These are phyloP conservation scores for Xylaria sp. DNA, from an alignment of 2,329 filamentous ascomycete species.

Conservation along the genomic window DNA sequence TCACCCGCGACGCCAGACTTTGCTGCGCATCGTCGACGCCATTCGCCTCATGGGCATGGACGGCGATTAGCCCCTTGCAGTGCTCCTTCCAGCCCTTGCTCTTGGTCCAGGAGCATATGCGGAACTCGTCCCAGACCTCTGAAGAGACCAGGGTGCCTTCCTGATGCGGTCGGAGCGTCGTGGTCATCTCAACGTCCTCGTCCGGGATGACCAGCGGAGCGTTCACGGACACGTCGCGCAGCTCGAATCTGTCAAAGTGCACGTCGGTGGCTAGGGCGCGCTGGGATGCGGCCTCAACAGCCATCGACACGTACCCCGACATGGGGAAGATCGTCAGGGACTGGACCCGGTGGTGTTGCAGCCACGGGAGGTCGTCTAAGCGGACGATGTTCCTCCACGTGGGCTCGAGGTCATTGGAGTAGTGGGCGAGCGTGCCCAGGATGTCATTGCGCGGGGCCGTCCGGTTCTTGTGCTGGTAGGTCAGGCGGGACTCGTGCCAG, in stretches of 20 bases:
- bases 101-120: constrained; percentile 56
- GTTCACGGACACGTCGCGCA: constrained; percentile 50
- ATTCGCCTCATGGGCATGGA: constrained; percentile 42
- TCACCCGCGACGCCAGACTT: constrained; percentile 32
- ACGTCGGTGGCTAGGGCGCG: constrained; percentile 32
- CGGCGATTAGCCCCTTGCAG: constrained; percentile 55
- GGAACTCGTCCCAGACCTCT: constrained; percentile 58
- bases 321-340: constrained; percentile 59
- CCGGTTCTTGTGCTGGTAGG: constrained; percentile 45
- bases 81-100: constrained; percentile 60
- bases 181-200: constrained; percentile 53
- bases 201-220: constrained; percentile 52
- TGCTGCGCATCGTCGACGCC: constrained; percentile 45
- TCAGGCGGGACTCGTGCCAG: constrained; percentile 52
- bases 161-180: constrained; percentile 46
- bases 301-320: constrained; percentile 56
- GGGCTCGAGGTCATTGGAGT: constrained; percentile 49
- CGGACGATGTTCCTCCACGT: constrained; percentile 53
- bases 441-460: constrained; percentile 47
- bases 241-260: constrained; percentile 46
- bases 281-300: constrained; percentile 49
- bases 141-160: constrained; percentile 47
- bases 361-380: constrained; percentile 57
- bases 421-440: constrained; percentile 48
- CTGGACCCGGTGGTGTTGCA: constrained; percentile 61